phyloP scores from a whole-genome alignment of 2,329 filamentous ascomycete species.

The Apiospora pterosperma region DNA sequence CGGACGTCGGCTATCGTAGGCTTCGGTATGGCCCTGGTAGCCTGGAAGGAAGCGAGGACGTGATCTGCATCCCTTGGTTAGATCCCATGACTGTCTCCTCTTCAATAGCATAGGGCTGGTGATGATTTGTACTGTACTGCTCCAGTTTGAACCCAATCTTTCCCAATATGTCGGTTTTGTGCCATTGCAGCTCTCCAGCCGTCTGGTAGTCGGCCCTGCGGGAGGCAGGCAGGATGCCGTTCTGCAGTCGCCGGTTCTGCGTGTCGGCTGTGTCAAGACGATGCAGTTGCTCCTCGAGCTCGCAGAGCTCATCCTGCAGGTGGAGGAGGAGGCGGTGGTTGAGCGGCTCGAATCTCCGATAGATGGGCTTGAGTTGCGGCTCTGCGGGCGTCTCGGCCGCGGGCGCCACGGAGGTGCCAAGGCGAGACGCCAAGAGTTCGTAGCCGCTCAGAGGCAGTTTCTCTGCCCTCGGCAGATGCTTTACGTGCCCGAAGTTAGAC shows the following conservation, averaged over 20 bases:
- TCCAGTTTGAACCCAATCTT: constrained; percentile 63
- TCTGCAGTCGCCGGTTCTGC: constrained; percentile 38
- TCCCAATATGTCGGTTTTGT: constrained; percentile 57
- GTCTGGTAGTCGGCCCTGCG: constrained; percentile 52
- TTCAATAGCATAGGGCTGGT: neutral
- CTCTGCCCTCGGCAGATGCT: constrained; percentile 36
- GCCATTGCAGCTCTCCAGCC: constrained; percentile 55
- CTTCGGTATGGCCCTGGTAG: constrained; percentile 44
- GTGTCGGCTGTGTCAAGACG: constrained; percentile 61
- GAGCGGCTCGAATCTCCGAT: constrained; percentile 76
- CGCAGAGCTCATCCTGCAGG: constrained; percentile 78
- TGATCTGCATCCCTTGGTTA: constrained; percentile 39
- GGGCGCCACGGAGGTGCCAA: constrained; percentile 33
- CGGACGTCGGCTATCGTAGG: constrained; percentile 49
- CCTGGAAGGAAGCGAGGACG: constrained; percentile 55
- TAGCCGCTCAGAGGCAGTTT: constrained; percentile 54
- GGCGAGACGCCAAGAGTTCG: constrained; percentile 55
- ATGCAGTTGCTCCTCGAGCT: constrained; percentile 76
- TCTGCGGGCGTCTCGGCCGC: neutral
- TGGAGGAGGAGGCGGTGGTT: constrained; percentile 81
- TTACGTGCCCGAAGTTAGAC: constrained; percentile 28
- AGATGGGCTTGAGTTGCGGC: constrained; percentile 54
- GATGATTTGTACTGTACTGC: constrained; percentile 55
- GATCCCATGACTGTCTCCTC: neutral
- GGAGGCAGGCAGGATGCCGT: constrained; percentile 53